Evolutionary conservation across 2,329 filamentous ascomycete species (phyloP), one percentile per base, ranked within the genome.

Genomic region (Trichoderma sp.): DNA sequence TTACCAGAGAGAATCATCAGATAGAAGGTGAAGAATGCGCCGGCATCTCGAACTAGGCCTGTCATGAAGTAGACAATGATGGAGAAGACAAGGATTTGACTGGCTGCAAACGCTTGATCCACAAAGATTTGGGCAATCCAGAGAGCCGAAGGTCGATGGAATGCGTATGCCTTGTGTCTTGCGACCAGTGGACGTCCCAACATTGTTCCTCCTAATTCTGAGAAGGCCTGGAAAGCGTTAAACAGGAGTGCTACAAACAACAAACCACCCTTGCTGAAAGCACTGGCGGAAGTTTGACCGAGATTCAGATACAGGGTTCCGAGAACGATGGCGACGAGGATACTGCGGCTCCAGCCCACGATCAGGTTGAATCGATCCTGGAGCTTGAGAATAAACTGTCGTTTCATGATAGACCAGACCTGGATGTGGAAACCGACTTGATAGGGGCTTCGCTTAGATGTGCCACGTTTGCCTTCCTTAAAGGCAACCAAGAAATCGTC

Each of bases 141-240:
- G 0, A 97, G 85, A 0, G 94, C 94, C 0, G 93, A 95, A 0
- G 95, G 95, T 41, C 94, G 89, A 82, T 97, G 93, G 81, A 97
- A 96, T 0, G 94, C 93, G 79, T 94, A 97, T 0, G 93, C 92
- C 75, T 93, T 91, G 83, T 97, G 95, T 82, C 97, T 97, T 82
- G 95, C 94, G 76, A 97, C 89, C 50, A 97, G 93, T 0, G 92
- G 88, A 9, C 95, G 89, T 1, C 93, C 94, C 18, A 92, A 85
- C 93, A 97, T 96, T 2, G 93, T 93, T 12, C 89, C 88, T 0
- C 89, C 93, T 0, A 97, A 85, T 82, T 97, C 94, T 0, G 92
- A 90, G 81, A 97, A 95, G 29, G 94, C 93, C 81, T 95, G 92
- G 83, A 97, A 96, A n/a, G 93, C 93, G 82, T 96, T 96, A 88